Evolutionary conservation across 1,284 basidiomycete genomes (phyloP), one percentile per base, ranked within the genome.

Genomic region (Malassezia pachydermatis): DNA sequence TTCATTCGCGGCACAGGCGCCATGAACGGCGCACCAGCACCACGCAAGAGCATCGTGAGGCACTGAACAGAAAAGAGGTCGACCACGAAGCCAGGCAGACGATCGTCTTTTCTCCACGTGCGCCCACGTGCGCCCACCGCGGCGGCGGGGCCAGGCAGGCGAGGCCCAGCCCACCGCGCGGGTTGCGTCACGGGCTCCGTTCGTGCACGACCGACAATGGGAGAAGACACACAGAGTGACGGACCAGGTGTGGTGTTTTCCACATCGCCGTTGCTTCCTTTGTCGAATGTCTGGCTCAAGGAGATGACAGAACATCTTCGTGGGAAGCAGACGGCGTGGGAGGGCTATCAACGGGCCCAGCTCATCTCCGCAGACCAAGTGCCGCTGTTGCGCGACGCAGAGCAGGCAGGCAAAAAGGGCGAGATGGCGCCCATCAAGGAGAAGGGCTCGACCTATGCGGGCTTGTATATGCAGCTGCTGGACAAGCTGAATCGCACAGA

Each of bases 311-410:
- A 81, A 48, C 88, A 90, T 77, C 88, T 92, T 56, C 80, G 86
- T 58, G 78, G 83, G 9, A 90, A 90, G 70, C 83, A 84, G 5
- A 88, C 95, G 35, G 88, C 90, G 57, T 98, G 90, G 90, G 90
- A 95, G 81, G 89, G 86, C 56, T 96, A 96, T 76, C 89, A 94
- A 75, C 84, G 92, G 55, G 89, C 88, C 39, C 88, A 84, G 52
- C 80, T 92, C 37, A 81, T 96, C 63, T 86, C 86, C 16, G 77
- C 80, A 10, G 88, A 94, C 51, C 90, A 96, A 73, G 80, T 95
- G 35, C 76, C 79, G n/a, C 80, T 88, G 63, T 83, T 98, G 68
- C 62, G 63, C 45, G 48, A 43, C 38, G 50, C 50, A 3, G 48
- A 51, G 48, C 37, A 30, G 23, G 44, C 50, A n/a, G 49, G 43